Conservation (phyloP, 1,139 yeast genomes). For the Sugiyamaella castrensis region DNA sequence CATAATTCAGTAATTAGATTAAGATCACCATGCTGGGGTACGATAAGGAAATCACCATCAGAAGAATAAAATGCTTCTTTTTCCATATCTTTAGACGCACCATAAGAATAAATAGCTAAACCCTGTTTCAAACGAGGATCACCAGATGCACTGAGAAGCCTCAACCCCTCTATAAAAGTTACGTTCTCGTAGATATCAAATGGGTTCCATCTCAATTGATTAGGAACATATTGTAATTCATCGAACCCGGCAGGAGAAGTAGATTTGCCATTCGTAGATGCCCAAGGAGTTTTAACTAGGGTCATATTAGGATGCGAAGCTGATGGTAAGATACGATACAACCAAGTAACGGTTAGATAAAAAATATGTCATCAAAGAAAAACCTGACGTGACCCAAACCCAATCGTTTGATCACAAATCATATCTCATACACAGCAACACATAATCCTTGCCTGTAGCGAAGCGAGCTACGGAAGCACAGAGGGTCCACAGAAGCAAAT, state of each 20-base stretch:
- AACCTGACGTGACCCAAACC: too few species aligned
- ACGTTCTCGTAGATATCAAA: constrained; percentile 25
- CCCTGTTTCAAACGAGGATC: constrained; percentile 32
- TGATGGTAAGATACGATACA: constrained; percentile 30
- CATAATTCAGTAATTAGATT: constrained; percentile 35
- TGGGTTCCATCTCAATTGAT: constrained; percentile 34
- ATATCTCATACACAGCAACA: too few species aligned
- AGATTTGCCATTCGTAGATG: constrained; percentile 7
- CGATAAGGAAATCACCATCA: constrained; percentile 32
- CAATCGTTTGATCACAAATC: too few species aligned
- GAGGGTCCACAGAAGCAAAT: background rate
- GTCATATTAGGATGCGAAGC: constrained; percentile 27
- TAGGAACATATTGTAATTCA: constrained; percentile 27
- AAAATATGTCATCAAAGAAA: too few species aligned
- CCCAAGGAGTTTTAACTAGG: constrained; percentile 18
- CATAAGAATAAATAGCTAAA: constrained; percentile 31
- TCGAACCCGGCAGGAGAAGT: constrained; percentile 17
- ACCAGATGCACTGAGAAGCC: constrained; percentile 34
- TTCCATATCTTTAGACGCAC: constrained; percentile 29
- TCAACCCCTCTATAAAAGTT: constrained; percentile 30
- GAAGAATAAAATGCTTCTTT: constrained; percentile 30
- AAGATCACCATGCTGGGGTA: constrained; percentile 32
- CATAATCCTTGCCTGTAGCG: too few species aligned
- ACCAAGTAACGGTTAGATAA: constrained; percentile 21
- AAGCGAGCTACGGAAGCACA: too few species aligned